These are phyloP conservation scores for Xylariales sp. DNA, from an alignment of 2,329 filamentous ascomycete genomes.

Conservation along the genomic window DNA sequence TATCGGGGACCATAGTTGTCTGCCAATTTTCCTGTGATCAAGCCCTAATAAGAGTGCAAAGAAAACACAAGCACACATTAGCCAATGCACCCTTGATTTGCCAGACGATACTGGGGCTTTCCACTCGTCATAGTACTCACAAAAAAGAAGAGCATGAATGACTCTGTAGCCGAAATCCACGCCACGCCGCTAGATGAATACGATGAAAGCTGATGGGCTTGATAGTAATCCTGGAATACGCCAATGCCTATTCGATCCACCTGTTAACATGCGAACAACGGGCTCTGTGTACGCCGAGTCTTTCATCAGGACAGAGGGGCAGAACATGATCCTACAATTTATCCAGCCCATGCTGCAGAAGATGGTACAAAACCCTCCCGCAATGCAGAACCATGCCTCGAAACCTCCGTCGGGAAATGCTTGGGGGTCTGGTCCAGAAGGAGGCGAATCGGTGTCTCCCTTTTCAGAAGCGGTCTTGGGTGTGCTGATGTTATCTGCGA, in stretches of 20 bases:
- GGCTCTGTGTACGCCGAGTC: too few species aligned
- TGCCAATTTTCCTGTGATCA: conserved; percentile 52
- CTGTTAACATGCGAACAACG: too few species aligned
- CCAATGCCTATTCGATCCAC: conserved; percentile 12
- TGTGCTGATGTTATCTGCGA: conserved; percentile 2
- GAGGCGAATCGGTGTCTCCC: background rate
- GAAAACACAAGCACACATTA: too few species aligned
- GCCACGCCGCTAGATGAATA: conserved; percentile 13
- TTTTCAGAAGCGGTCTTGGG: conserved; percentile 6
- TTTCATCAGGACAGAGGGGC: too few species aligned
- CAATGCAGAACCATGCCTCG: conserved; percentile 15
- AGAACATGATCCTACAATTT: conserved; percentile 13
- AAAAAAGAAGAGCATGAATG: conserved; percentile 15
- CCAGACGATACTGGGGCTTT: too few species aligned
- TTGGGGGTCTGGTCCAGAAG: conserved; percentile 7
- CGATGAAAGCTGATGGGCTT: conserved; percentile 10
- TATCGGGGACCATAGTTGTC: conserved; percentile 61
- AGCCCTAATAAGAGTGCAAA: too few species aligned
- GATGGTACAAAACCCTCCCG: conserved; percentile 13
- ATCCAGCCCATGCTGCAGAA: conserved; percentile 16
- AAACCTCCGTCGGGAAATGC: conserved; percentile 14
- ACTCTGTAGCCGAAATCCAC: conserved; percentile 14
- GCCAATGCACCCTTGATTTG: too few species aligned
- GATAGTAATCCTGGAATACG: conserved; percentile 16
- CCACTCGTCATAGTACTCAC: too few species aligned